Percentiles rank a stretch among this genome's conserved stretches.
Conservation (phyloP, 2,329 filamentous ascomycete species). For the Colletotrichum tabaci region DNA sequence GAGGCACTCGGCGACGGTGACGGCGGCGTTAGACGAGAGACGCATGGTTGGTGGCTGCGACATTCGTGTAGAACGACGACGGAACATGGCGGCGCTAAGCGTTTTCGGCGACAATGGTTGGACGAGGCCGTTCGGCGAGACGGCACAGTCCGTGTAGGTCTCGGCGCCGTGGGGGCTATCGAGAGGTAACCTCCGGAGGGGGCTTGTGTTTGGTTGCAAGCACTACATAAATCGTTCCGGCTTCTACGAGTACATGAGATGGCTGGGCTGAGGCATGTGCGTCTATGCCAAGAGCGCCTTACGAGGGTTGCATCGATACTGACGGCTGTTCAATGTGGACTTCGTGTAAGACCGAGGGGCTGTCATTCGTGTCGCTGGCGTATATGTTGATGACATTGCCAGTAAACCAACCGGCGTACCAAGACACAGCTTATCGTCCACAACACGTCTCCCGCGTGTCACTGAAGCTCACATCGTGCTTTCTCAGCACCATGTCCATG, state of each 20-base stretch:
- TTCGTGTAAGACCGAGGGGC: background rate
- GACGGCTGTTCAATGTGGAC: background rate
- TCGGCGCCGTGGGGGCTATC: constrained; percentile 13
- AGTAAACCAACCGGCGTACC: background rate
- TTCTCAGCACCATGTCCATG: too few species aligned
- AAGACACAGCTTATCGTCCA: too few species aligned
- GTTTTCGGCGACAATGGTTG: constrained; percentile 22
- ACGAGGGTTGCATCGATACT: background rate
- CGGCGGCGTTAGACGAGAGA: constrained; percentile 21
- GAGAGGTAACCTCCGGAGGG: background rate
- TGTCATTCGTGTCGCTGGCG: background rate
- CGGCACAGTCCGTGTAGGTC: constrained; percentile 17
- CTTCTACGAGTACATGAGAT: background rate
- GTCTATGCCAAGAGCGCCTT: background rate
- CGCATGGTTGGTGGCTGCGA: constrained; percentile 26
- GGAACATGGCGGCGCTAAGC: constrained; percentile 9
- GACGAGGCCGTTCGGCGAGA: constrained; percentile 1
- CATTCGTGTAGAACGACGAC: constrained; percentile 16
- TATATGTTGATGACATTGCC: background rate
- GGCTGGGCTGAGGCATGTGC: background rate
- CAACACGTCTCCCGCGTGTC: too few species aligned
- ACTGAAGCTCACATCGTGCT: too few species aligned
- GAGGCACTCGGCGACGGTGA: constrained; percentile 18
- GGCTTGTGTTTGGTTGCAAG: constrained; percentile 2
- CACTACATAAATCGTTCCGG: background rate